Base-by-base conservation (phyloP, 306 rosid species). In the Pachyrhizus erosus region DNA sequence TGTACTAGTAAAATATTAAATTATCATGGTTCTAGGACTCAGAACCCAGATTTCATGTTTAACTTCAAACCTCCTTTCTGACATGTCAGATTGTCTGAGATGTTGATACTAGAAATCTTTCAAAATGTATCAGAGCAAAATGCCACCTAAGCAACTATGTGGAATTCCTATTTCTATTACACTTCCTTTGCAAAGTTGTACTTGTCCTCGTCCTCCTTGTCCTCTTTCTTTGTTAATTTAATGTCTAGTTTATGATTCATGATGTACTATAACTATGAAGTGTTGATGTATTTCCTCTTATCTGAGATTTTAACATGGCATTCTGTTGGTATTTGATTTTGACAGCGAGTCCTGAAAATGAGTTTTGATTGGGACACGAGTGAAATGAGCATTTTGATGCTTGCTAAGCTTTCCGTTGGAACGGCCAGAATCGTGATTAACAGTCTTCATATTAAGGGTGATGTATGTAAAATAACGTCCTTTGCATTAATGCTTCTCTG, bases 281-380 rank as follows among this genome's bases (percentile, higher is more conserved):
- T 73, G 70, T 34, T 60, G 74, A 42, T 69, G 52, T 21, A 8
- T 60, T 26, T 13, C 49, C 66, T 34, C 34, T 40, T 76, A 72
- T 66, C 20, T 51, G 58, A 70, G 69, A 79, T 73, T 43, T 62
- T 83, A 54, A 17, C 51, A 37, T 17, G 27, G 64, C 57, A 26
- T 80, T 49, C 29, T 86, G 7, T 83, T 34, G 73, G 48, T 49
- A 48, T 86, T 68, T 87, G 73, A 40, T 42, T 42, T 69, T 69
- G 76, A 78, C 94, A 94, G 97, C 70, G 83, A 82, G 79, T 92
- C 77, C 87, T 94, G 91, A 90, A 83, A 76, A 39, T 90, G 77
- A 90, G 92, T 69, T 87, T 92, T 81, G 98, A 92, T 80, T 92
- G 98, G 98, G 94, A 94, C 80, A 87, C 97, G 31, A 86, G 83